Conservation (phyloP, 1,284 basidiomycete genomes). For the Golubevia pallescens region DNA sequence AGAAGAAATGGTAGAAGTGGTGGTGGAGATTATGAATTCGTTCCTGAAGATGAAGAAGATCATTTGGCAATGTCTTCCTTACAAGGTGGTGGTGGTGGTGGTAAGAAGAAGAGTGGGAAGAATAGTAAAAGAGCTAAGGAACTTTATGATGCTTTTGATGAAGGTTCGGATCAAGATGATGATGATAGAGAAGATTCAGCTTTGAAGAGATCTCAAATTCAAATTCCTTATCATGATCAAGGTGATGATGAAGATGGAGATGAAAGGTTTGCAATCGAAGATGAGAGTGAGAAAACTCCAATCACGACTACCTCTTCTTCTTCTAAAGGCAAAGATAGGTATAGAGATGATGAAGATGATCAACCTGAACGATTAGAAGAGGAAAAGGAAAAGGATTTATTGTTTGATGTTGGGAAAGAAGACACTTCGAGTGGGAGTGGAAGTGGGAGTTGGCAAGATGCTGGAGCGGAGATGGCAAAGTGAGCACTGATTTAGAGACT, state of each 20-base stretch:
- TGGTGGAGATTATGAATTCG: slow-evolving; percentile 60
- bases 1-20: slow-evolving; percentile 17
- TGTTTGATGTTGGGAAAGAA: background rate
- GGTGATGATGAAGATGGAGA: background rate
- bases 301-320: background rate
- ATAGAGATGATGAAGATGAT: background rate
- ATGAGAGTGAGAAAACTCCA: background rate
- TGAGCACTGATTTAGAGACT: too few species aligned
- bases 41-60: slow-evolving; percentile 64
- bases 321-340: too few species aligned
- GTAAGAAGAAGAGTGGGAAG: too few species aligned
- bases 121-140: too few species aligned
- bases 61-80: slow-evolving; percentile 23
- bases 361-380: background rate
- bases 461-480: background rate
- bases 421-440: background rate
- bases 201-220: too few species aligned
- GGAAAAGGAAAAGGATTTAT: background rate
- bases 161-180: background rate
- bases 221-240: background rate
- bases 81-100: too few species aligned
- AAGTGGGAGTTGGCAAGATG: slow-evolving; percentile 1
- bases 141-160: slow-evolving; percentile 1
- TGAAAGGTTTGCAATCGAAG: background rate
- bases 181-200: too few species aligned